Conservation (phyloP, 805 yeast genomes). For the Ogataea nitratoaversa region DNA sequence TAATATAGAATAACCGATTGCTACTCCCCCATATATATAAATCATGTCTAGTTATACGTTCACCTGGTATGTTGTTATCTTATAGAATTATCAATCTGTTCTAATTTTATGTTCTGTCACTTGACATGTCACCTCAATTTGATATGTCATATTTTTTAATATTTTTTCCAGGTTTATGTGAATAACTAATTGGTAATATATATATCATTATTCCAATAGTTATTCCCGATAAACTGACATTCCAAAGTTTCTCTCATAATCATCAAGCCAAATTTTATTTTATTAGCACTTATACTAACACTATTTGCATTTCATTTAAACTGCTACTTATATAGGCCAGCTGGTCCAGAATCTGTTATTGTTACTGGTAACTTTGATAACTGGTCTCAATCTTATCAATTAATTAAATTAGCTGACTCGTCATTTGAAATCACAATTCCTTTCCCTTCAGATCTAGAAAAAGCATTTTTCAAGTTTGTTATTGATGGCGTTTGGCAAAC, state of each 20-base stretch:
- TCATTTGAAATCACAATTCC: conserved; percentile 31
- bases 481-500: conserved; percentile 59
- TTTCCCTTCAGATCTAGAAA: conserved; percentile 21
- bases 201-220: too few relatives aligned
- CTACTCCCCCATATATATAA: background rate
- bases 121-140: too few relatives aligned
- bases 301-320: background rate
- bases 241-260: background rate
- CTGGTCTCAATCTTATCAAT: conserved; percentile 48
- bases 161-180: too few relatives aligned
- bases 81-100: too few relatives aligned
- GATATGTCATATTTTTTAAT: too few relatives aligned
- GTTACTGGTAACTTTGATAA: conserved; percentile 60
- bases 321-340: conserved; percentile 22
- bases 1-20: too few relatives aligned
- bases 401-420: conserved; percentile 41
- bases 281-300: background rate
- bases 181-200: too few relatives aligned
- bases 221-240: too few relatives aligned
- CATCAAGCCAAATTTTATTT: too few relatives aligned
- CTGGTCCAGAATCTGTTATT: conserved; percentile 38
- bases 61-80: conserved; percentile 21
- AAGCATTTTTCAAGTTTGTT: conserved; percentile 47
- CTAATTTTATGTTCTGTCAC: background rate
- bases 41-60: conserved; percentile 24